A percentile compares a stretch with the other conserved stretches of the same genome.
phyloP scores from a whole-genome alignment of 176 grass and related monocot species.

The Musa acuminata region DNA sequence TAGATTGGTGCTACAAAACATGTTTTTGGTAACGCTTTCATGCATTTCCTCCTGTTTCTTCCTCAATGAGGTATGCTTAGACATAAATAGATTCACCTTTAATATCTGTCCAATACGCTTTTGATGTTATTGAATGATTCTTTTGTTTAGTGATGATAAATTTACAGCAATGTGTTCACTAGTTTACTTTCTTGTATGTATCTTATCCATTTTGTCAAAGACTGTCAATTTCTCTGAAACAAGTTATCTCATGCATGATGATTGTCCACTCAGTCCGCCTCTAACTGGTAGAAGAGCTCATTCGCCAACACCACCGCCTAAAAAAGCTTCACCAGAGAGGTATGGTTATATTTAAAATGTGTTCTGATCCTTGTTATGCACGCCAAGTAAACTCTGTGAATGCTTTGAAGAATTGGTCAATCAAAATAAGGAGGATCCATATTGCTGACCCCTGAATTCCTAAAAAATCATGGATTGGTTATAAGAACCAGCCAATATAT shows the following conservation, averaged over 20 bases:
- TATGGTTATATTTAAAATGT: slow-evolving; percentile 9
- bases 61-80: neutral
- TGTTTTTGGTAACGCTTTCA: no score
- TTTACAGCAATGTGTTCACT: neutral
- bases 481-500: no score
- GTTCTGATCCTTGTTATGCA: neutral
- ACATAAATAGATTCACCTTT: neutral
- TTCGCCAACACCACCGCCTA: slow-evolving; percentile 53
- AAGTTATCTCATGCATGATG: slow-evolving; percentile 10
- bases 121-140: neutral
- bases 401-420: no score
- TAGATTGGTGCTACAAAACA: no score
- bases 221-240: neutral
- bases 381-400: no score
- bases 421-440: neutral
- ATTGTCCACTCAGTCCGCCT: slow-evolving; percentile 42
- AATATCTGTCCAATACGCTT: neutral
- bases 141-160: neutral
- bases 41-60: neutral
- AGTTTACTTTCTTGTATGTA: neutral
- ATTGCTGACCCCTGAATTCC: neutral
- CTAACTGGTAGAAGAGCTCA: slow-evolving; percentile 39
- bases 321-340: slow-evolving; percentile 80
- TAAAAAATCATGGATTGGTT: neutral
- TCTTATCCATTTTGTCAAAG: neutral